Evolutionary conservation across 2,329 filamentous ascomycete species (phyloP), one percentile per base, ranked within the genome.

Genomic region (Aspergillus felis): DNA sequence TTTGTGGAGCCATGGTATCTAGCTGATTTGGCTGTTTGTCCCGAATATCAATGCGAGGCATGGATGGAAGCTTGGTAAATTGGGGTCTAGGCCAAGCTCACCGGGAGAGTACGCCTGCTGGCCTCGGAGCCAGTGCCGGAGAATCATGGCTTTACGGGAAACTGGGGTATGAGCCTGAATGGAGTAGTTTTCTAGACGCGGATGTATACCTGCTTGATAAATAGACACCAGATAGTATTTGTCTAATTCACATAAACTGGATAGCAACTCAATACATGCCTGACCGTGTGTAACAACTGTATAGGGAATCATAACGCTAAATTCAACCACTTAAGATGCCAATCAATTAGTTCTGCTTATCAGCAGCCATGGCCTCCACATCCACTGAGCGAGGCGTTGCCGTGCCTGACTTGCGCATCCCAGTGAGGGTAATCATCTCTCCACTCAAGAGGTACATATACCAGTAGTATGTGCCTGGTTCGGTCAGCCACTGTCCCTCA

Each of bases 391-490:
- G 17, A 32, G n/a, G 46, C 22, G 25, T 53, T 25, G 29, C 9
- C 17, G 12, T 49, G 5, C 7, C 22, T 22, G 41, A 20, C 29
- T 54, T 61, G 4, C 57, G 57, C 17, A 64, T 14, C 0, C 61
- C 62, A 14, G 57, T 58, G 5, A 71, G 52, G 0, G 62, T 54
- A 3, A 64, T 24, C 2, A 55, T 14, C 9, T 69, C 61, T 0
- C 62, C 57, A 4, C 71, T 66, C 0, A 70, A 55, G 3, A 78
- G 66, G 63, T 78, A 78, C 52, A 81, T 66, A 55, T 81, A 81
- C 78, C 78, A 82, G 62, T 79, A 81, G 17, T 78, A 78, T 0
- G 71, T 75, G 4, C 64, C 69, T 69, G 10, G 5, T 7, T 17
- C 5, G 3, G 25, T 53, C 12, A 53, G 51, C 24, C 10, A 3